phyloP scores from a whole-genome alignment of 257 asterid genomes.

The Solanum medicagineum region DNA sequence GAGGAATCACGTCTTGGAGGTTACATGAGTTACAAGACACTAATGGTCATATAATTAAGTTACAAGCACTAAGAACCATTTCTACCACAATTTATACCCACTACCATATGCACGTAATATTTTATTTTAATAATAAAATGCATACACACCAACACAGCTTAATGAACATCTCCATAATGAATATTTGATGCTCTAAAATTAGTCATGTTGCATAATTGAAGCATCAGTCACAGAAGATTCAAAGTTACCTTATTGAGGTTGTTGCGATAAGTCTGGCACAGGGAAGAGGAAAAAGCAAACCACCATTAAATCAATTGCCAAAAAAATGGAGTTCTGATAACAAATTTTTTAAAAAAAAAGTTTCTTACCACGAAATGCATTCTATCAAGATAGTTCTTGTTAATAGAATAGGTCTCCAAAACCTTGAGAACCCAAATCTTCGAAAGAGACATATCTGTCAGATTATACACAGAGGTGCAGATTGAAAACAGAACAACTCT shows the following conservation, averaged over 20 bases:
- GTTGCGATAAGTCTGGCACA: slow-evolving; percentile 87
- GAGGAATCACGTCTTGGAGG: too few relatives aligned
- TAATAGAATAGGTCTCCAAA: slow-evolving; percentile 54
- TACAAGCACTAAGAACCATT: too few relatives aligned
- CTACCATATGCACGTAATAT: too few relatives aligned
- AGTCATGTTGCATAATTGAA: neutral
- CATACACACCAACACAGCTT: neutral
- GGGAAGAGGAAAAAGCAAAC: slow-evolving; percentile 4
- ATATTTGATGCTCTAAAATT: neutral
- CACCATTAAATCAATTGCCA: neutral
- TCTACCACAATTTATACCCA: too few relatives aligned
- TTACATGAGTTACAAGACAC: too few relatives aligned
- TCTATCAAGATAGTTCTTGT: slow-evolving; percentile 19
- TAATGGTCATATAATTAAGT: too few relatives aligned
- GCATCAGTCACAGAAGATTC: neutral
- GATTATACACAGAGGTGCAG: neutral
- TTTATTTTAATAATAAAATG: too few relatives aligned
- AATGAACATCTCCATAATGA: neutral
- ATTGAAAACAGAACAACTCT: slow-evolving; percentile 3
- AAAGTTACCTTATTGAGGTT: slow-evolving; percentile 82
- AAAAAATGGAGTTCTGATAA: neutral
- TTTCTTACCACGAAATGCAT: slow-evolving; percentile 97
- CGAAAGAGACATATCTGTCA: slow-evolving; percentile 13
- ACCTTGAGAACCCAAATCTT: slow-evolving; percentile 93
- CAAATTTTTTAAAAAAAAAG: neutral